Evolutionary conservation across 768 basidiomycete species (phyloP), one percentile per base, ranked within the genome.

Genomic region (Suillus subluteus): DNA sequence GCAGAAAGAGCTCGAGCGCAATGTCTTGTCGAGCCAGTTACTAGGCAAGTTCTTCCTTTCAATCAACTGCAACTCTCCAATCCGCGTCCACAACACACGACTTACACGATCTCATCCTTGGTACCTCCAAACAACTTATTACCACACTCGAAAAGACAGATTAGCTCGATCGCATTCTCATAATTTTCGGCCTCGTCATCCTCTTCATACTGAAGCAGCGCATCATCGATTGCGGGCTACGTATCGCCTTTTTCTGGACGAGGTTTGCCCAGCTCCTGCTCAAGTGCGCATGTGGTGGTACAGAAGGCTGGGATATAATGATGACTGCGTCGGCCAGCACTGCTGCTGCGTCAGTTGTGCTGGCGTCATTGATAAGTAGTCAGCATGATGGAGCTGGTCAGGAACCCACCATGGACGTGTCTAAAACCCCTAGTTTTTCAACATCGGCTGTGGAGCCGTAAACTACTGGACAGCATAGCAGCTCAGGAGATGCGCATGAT

Each of bases 1-100:
- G 94, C 94, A 97, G 78, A 87, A 86, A 46, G 98, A 99, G 73
- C 88, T 99, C 3, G 94, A 98, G 73, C 87, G 89, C 30, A 96
- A 94, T 0, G 93, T 96, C 12, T 83, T 97, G 62, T 88, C 93
- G 3, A 84, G 84, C 8, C 96, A 99, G 74, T 87, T 96, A 75
- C 86, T 99, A 44, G 92, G 94, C 92, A 72, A 52, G 82, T 74
- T 18, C 12, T 0, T 61, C 46, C 87, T 16, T 26, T 26, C 26
- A 26, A 26, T 97, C 95, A 0, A 94, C 93, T 8, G 80, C 87
- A 7, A 88, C 92, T 16, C 85, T 99, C 6, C 82, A 83, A 8
- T 86, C 90, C 3, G 89, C 97, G 1, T 91, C 91, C 0, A 79
- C 84, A 9, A 86, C 91, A 16, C 95, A 98, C 72, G 91, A 95